Percentiles rank a stretch among this genome's conserved stretches.
These are phyloP conservation scores for Microsporum audouinii DNA, from an alignment of 2,329 filamentous ascomycete genomes.

Conservation along the genomic window DNA sequence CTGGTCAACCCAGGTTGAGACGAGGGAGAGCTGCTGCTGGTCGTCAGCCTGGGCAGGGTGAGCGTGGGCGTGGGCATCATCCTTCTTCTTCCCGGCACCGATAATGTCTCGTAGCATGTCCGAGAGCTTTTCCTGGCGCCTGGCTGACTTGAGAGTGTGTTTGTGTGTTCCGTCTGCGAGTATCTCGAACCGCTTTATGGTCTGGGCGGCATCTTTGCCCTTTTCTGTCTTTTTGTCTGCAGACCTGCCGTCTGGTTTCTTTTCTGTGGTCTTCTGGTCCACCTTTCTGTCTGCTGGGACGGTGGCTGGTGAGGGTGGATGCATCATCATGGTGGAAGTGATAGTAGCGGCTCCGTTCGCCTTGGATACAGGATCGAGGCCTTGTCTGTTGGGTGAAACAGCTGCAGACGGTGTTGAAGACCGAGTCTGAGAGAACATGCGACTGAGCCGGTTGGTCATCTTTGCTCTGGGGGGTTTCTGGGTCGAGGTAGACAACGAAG, in stretches of 20 bases:
- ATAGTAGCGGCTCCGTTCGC: background rate
- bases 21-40: slow-evolving; percentile 77
- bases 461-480: slow-evolving; percentile 29
- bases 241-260: slow-evolving; percentile 21
- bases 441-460: slow-evolving; percentile 36
- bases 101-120: slow-evolving; percentile 84
- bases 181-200: slow-evolving; percentile 44
- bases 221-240: slow-evolving; percentile 23
- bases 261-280: slow-evolving; percentile 15
- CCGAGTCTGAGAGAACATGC: slow-evolving; percentile 37
- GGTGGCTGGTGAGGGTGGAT: background rate
- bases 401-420: slow-evolving; percentile 6
- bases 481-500: slow-evolving; percentile 15
- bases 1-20: slow-evolving; percentile 93
- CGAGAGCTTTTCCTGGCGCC: slow-evolving; percentile 85
- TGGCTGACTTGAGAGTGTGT: slow-evolving; percentile 79
- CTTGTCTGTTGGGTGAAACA: slow-evolving; percentile 23
- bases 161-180: slow-evolving; percentile 61
- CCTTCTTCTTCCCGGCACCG: slow-evolving; percentile 67
- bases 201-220: slow-evolving; percentile 19
- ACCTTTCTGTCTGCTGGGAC: background rate
- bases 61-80: slow-evolving; percentile 32
- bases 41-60: slow-evolving; percentile 35
- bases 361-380: background rate
- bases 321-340: background rate